phyloP scores from a whole-genome alignment of 2,329 filamentous ascomycete genomes.

The Xylaria sp. region DNA sequence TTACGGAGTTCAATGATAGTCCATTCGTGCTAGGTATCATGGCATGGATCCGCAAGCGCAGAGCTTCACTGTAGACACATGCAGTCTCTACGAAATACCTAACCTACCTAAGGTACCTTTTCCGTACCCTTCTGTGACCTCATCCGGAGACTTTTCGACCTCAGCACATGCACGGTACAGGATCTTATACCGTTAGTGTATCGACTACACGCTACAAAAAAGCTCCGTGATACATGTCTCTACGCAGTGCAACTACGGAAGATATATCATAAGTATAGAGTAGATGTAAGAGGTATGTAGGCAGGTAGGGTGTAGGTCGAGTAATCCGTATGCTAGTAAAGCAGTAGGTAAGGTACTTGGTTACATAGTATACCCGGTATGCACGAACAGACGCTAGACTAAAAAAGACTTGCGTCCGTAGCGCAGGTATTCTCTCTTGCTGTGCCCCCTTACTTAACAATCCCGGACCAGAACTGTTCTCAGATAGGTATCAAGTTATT shows the following conservation, averaged over 20 bases:
- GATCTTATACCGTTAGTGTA: background rate
- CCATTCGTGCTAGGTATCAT: too few relatives aligned
- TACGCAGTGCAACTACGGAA: background rate
- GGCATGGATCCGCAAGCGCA: too few relatives aligned
- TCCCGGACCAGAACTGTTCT: slow-evolving; percentile 2
- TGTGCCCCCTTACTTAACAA: background rate
- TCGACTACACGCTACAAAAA: too few relatives aligned
- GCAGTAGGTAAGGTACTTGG: background rate
- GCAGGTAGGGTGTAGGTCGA: background rate
- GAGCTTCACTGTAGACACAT: too few relatives aligned
- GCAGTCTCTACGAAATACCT: too few relatives aligned
- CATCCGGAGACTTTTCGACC: too few relatives aligned
- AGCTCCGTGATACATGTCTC: too few relatives aligned
- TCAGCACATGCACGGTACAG: too few relatives aligned
- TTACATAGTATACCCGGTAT: background rate
- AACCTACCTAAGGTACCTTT: too few relatives aligned
- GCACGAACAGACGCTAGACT: background rate
- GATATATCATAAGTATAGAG: background rate
- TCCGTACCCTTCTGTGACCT: too few relatives aligned
- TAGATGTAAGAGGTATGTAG: background rate
- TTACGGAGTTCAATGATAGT: too few relatives aligned
- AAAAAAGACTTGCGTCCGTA: background rate
- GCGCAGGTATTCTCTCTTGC: background rate
- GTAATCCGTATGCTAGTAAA: background rate
- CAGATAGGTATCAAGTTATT: background rate